Evolutionary conservation across 805 yeast genomes (phyloP), one percentile per base, ranked within the genome.

Genomic region (Dipodascus geniculatus): DNA sequence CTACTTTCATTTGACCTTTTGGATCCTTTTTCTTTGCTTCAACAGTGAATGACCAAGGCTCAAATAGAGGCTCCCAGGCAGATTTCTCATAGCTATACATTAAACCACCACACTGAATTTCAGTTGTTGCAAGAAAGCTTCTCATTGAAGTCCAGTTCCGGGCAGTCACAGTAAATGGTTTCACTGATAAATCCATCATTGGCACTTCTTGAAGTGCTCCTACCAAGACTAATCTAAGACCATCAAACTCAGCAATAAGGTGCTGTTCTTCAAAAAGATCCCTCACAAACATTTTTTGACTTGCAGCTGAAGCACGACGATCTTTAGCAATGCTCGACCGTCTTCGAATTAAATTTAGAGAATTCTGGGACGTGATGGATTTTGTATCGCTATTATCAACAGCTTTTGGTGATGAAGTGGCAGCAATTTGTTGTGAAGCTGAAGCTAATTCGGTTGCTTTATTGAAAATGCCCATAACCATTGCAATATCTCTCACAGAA

Each of bases 161-260:
- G 0, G 88, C 90, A 47, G 70, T 71, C 1, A 83, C 67, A 8
- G 79, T 78, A 65, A 90, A 87, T 0, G 91, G 84, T 55, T 80
- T 77, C 11, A 87, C 74, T 56, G 78, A 78, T 77, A 87, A 72
- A 68, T 90, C 97, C 19, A 90, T 61, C 23, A 89, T 83, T 0
- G 97, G 97, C 57, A 90, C 73, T 66, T 90, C 97, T 65, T 89
- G 93, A 51, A 88, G 84, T 68, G 85, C 93, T 63, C 97, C 96
- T 59, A 90, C 85, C 53, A 90, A 69, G 2, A 90, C 95, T 53
- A 89, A 68, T 60, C 96, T 75, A 58, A 85, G 64, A 0, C 97
- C 97, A 14, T 85, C 88, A 55, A 88, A 67, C 49, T 78, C 79
- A 0, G 83, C 83, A 49, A 68, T 73, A 51, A 89, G 68, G 49